Conservation (phyloP, 345 rosid genomes). For the Rhodamnia argentea region DNA sequence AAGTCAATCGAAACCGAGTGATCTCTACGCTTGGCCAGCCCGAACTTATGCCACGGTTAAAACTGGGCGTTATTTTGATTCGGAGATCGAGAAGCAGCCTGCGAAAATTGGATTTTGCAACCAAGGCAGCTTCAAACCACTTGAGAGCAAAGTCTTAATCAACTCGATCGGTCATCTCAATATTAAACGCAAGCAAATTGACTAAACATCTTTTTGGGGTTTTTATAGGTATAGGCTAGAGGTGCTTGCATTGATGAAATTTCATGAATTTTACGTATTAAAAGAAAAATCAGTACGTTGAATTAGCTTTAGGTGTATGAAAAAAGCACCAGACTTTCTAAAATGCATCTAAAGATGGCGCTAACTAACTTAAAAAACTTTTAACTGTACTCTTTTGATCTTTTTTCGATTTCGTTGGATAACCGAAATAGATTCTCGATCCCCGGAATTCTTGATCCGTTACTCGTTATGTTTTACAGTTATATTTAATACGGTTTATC, state of each 20-base stretch:
- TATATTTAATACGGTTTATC: background rate
- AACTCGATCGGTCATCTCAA: accelerated
- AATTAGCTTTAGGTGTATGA: background rate
- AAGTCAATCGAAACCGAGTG: background rate
- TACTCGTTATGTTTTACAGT: accelerated
- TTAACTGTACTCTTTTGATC: accelerated
- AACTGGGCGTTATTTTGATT: background rate
- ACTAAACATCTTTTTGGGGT: background rate
- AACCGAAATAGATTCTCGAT: background rate
- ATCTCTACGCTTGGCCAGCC: background rate
- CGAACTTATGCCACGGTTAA: background rate
- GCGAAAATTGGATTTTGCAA: accelerated
- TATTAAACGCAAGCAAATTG: accelerated
- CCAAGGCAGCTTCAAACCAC: background rate
- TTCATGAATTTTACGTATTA: background rate
- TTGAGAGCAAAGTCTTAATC: background rate
- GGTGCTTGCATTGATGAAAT: background rate
- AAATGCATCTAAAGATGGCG: background rate
- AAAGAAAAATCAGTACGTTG: background rate
- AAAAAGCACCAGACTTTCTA: background rate
- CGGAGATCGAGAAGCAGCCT: accelerated
- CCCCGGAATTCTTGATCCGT: background rate
- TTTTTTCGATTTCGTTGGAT: background rate
- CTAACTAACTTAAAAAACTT: background rate
- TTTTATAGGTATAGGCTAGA: background rate